Evolutionary conservation across 176 grass and related monocot species (phyloP), one percentile per base, ranked within the genome.

Genomic region (Lolium perenne): DNA sequence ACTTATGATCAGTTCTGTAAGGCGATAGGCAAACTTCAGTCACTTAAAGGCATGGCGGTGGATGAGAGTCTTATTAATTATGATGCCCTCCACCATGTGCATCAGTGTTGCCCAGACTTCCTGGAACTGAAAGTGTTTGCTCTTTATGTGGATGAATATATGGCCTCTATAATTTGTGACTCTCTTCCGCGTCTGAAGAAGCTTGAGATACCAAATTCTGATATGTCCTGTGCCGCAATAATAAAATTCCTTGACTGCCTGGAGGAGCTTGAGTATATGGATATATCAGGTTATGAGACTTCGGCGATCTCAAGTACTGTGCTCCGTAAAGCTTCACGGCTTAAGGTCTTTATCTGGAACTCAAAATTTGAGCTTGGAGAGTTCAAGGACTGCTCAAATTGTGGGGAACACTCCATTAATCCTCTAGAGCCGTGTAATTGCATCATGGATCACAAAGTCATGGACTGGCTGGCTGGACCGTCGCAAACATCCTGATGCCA

Each of bases 251-350:
- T 94, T 23, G 85, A 94, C 54, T 81, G 49, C 61, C 66, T 94
- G n/a, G 88, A 88, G 85, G 79, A 88, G 62, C 87, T 94, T 4
- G 90, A 92, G 69, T 82, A 92, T 80, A 62, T 94, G 79, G 90
- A 94, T 55, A 94, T 94, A 45, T 94, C 93, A 53, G 93, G 93
- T 50, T 92, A 94, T 20, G 78, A 87, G 74, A 94, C 76, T 60
- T 92, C 93, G 0, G 38, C 38, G 0, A 90, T 94, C 85, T 92
- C 90, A 70, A 78, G 81, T 76, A 16, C 4, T 1, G 77, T 94
- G 32, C 85, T 94, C 8, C 45, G 25, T 12, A 94, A 94, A 82
- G 85, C 87, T 90, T 90, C 85, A 6, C 90, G 82, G 13, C 82
- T 94, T 12, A 87, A 92, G 26, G 66, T 81, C 41, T 94, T 94